Percentiles rank a stretch among this genome's conserved stretches.
These are phyloP conservation scores for Penicillium arizonense DNA, from an alignment of 495 filamentous ascomycete species.

Conservation along the genomic window DNA sequence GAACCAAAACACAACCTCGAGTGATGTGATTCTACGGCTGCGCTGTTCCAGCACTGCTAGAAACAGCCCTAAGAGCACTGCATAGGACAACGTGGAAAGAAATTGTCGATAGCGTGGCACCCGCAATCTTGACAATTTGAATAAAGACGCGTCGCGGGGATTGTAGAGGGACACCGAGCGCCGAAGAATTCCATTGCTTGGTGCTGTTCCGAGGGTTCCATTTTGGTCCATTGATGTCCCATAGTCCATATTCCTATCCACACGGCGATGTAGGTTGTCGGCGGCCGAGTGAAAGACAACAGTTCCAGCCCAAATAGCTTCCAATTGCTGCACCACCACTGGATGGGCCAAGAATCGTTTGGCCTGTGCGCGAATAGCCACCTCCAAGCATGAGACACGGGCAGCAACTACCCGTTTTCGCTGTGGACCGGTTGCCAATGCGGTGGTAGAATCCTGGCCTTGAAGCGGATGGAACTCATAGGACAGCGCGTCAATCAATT, in stretches of 20 bases:
- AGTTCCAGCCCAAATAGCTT: slow-evolving; percentile 93
- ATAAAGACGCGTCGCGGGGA: slow-evolving; percentile 80
- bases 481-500: slow-evolving; percentile 85
- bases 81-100: slow-evolving; percentile 80
- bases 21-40: slow-evolving; percentile 69
- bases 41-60: slow-evolving; percentile 69
- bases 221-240: slow-evolving; percentile 17
- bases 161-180: slow-evolving; percentile 86
- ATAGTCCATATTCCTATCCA: slow-evolving; percentile 19
- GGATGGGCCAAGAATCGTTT: slow-evolving; percentile 90
- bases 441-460: slow-evolving; percentile 54
- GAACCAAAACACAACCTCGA: slow-evolving; percentile 91
- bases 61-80: slow-evolving; percentile 78
- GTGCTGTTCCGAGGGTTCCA: slow-evolving; percentile 4
- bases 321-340: slow-evolving; percentile 84
- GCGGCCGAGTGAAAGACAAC: slow-evolving; percentile 88
- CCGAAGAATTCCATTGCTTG: slow-evolving; percentile 45
- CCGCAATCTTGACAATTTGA: slow-evolving; percentile 85
- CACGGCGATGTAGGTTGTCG: slow-evolving; percentile 71
- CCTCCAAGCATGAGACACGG: slow-evolving; percentile 83
- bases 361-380: slow-evolving; percentile 84
- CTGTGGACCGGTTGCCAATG: slow-evolving; percentile 31
- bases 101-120: slow-evolving; percentile 90
- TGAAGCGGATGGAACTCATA: slow-evolving; percentile 95
- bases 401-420: slow-evolving; percentile 51